These are phyloP conservation scores for Scedosporium dehoogii DNA, from an alignment of 2,329 filamentous ascomycete genomes.

Conservation along the genomic window DNA sequence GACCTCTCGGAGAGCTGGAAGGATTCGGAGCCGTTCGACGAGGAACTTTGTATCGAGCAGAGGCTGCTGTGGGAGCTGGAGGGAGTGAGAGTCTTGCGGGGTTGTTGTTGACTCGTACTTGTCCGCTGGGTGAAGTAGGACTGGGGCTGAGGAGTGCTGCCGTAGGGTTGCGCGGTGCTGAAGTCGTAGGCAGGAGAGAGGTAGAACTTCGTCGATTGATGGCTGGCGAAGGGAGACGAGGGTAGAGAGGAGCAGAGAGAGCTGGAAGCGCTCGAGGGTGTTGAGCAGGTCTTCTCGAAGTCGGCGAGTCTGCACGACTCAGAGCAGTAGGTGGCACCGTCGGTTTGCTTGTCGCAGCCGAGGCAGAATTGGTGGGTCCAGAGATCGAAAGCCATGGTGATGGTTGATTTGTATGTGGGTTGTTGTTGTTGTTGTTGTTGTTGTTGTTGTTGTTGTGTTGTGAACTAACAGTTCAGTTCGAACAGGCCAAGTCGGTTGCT, in stretches of 20 bases:
- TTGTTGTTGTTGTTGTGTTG: not conserved
- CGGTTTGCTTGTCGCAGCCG: constrained; percentile 73
- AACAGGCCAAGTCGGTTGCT: not conserved
- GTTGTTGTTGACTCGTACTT: constrained; percentile 5
- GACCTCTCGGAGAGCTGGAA: constrained; percentile 63
- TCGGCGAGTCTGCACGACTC: constrained; percentile 84
- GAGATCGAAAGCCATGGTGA: constrained; percentile 44
- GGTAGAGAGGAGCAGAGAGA: constrained; percentile 4
- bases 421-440: not conserved
- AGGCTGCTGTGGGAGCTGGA: constrained; percentile 81
- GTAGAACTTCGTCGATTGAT: constrained; percentile 41
- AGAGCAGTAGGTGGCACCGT: constrained; percentile 78
- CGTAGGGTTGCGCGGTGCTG: constrained; percentile 49
- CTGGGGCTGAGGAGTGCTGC: constrained; percentile 30
- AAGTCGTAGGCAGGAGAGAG: constrained; percentile 71
- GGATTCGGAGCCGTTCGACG: constrained; percentile 41
- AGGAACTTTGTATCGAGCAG: constrained; percentile 62
- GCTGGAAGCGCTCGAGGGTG: constrained; percentile 9
- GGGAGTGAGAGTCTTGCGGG: constrained; percentile 42
- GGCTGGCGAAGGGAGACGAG: constrained; percentile 17
- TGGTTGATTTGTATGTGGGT: constrained; percentile 4
- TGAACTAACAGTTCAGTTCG: not conserved
- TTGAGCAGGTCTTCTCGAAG: constrained; percentile 57
- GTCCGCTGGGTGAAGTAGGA: constrained; percentile 26
- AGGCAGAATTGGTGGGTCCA: constrained; percentile 94